Evolutionary conservation across 305 asterid species (phyloP), one percentile per base, ranked within the genome.

Genomic region (Fraxinus ornus): DNA sequence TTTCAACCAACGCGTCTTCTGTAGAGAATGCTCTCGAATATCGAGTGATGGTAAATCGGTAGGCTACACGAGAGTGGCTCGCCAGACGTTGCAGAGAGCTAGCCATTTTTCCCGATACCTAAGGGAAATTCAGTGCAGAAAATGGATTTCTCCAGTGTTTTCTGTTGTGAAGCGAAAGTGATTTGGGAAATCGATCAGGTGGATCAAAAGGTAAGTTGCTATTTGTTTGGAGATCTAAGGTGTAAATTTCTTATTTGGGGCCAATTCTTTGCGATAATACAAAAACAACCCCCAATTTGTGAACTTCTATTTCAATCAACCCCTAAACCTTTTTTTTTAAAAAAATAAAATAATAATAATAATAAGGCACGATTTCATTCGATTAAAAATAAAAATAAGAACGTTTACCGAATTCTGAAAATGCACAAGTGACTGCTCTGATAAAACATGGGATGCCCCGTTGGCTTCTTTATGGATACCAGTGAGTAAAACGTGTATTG

Each of bases 1-100:
- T 79, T 86, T 92, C 97, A 33, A 89, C 91, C 88, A 94, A 84
- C 35, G 96, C 87, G 79, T 85, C 95, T 15, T 84, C 90, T 2
- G 97, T 81, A 15, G 95, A 91, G 82, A 90, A 90, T 24, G 89
- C 33, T 84, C 90, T 89, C 36, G 91, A 78, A 57, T 85, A 30
- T 15, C 89, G 86, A 75, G 93, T 68, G 7, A 87, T 72, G 47
- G 79, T 55, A 33, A 86, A 81, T 79, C 90, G 88, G 85, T 82
- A 86, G 24, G 88, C 76, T 44, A 79, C 88, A 78, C 84, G 77
- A 33, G 91, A 87, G 68, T 84, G 86, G 80, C 78, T 88, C 57
- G 89, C 88, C 68, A 92, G 49, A 79, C 95, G 91, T 79, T 86
- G 94, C 82, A 93, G 90, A 80, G 91, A 83, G 83, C 86, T 87